Percentiles rank a stretch among this genome's conserved stretches.
Evolutionary conservation across 176 grass and related monocot genomes (phyloP).

Genomic region (Thinopyrum elongatum): DNA sequence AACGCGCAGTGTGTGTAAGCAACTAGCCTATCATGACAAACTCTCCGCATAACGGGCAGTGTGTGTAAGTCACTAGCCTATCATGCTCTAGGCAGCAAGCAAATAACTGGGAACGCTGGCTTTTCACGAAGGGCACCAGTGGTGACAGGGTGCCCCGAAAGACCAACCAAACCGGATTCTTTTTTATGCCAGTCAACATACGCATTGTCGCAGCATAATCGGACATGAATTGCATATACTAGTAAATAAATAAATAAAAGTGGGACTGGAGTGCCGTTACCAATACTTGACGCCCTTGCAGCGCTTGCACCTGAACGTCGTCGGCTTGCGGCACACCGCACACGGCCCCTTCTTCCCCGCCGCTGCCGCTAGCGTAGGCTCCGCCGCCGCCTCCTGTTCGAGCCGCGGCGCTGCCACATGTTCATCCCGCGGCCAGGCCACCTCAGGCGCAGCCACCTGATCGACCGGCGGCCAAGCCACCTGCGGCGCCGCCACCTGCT

Average conservation of each 20-base stretch:
- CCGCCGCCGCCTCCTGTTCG: background rate
- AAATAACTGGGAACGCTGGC: background rate
- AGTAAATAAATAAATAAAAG: background rate
- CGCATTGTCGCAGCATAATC: slow-evolving; percentile 18
- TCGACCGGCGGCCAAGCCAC: background rate
- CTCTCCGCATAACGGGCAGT: background rate
- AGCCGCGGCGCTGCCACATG: slow-evolving; percentile 5
- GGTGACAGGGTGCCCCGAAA: background rate
- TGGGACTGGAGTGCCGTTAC: slow-evolving; percentile 27
- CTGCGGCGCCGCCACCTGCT: background rate
- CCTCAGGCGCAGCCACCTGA: background rate
- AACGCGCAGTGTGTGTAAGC: background rate
- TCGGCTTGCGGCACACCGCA: slow-evolving; percentile 53
- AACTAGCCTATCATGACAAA: background rate
- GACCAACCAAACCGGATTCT: slow-evolving; percentile 21
- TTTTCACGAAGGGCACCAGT: background rate
- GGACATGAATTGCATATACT: slow-evolving; percentile 23
- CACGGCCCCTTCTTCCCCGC: slow-evolving; percentile 39
- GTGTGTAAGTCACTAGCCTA: background rate
- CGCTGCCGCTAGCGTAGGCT: background rate
- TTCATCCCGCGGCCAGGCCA: background rate
- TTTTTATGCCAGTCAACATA: background rate
- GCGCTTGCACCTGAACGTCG: slow-evolving; percentile 55
- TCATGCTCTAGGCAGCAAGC: background rate
- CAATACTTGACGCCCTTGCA: slow-evolving; percentile 95